These are phyloP conservation scores for Ceratopteris richardii DNA, from an alignment of 75 land plant species.

Conservation along the genomic window DNA sequence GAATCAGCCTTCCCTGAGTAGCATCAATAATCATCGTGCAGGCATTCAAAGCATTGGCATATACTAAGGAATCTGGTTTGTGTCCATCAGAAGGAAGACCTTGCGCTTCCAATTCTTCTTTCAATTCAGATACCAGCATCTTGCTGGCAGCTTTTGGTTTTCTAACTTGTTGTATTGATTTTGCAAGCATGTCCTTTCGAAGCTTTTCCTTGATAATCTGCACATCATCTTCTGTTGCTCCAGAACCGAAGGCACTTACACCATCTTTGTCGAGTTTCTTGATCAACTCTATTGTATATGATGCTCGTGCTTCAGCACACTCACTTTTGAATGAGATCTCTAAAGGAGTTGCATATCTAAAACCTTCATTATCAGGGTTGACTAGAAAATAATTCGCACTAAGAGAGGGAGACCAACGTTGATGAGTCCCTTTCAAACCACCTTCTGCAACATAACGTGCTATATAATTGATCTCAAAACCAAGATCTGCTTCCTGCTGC, in stretches of 20 bases:
- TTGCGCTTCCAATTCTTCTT: conserved; percentile 93
- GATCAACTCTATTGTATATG: conserved; percentile 58
- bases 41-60: no score
- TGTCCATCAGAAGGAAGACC: conserved; percentile 85
- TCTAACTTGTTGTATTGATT: conserved; percentile 30
- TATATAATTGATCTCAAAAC: conserved; percentile 82
- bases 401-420: conserved; percentile 68
- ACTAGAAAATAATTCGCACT: conserved; percentile 39
- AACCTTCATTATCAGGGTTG: conserved; percentile 80
- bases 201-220: conserved; percentile 48
- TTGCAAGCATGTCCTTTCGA: conserved; percentile 52
- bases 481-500: conserved; percentile 93
- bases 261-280: conserved; percentile 53
- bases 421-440: conserved; percentile 91
- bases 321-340: conserved; percentile 84
- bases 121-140: conserved; percentile 80
- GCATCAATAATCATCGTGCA: no score
- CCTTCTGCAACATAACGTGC: conserved; percentile 91
- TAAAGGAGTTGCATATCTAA: conserved; percentile 60
- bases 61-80: conserved; percentile 84
- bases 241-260: conserved; percentile 40
- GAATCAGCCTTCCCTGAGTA: no score
- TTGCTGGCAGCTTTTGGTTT: conserved; percentile 99
- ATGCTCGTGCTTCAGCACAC: conserved; percentile 46
- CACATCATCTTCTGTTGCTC: conserved; percentile 59